Base-by-base conservation (phyloP, 441 rosid genomes). In the Populus hybrid region DNA sequence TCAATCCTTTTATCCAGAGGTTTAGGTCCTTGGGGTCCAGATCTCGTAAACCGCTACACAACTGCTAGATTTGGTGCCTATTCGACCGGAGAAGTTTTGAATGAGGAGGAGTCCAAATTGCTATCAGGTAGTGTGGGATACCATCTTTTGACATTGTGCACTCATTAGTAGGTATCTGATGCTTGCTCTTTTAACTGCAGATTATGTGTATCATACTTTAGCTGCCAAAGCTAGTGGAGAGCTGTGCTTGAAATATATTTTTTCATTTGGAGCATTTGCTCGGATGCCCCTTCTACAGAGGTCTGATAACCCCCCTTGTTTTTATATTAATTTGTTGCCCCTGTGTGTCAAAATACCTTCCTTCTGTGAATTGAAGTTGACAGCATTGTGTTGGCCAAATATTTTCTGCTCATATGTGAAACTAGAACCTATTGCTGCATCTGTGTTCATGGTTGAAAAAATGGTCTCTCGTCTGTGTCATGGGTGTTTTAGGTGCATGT, bases 141-240 rank as follows among this genome's bases (percentile, higher is more conserved):
- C 71, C 67, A 40, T 18, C 28, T 71, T 18, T 50, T 7, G 42
- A 28, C 19, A 57, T 2, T 69, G 42, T 30, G 35, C 74, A 23
- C 36, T 38, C 66, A 40, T 74, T 36, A 50, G 32, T 70, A 38
- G 80, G 75, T 69, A 50, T 65, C 77, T 86, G 73, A 85, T 81
- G 24, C 16, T 67, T 79, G 26, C 18, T 70, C 80, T 63, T 66
- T 61, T 61, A 19, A 76, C 74, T 77, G 79, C 80, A 96, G 99
- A 96, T 81, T 94, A 96, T 84, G 86, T 85, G 63, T 96, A 96
- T 81, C 99, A 96, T 79, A 94, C 96, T 46, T 75, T 90, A 83
- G 99, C 97, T 71, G 95, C 98, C 76, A 96, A 96, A 81, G 96
- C 96, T 63, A 96, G 99, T 82, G 99, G 99, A 81, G 99, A 96